Conservation (phyloP, 345 rosid genomes). For the Erodium maritimum region DNA sequence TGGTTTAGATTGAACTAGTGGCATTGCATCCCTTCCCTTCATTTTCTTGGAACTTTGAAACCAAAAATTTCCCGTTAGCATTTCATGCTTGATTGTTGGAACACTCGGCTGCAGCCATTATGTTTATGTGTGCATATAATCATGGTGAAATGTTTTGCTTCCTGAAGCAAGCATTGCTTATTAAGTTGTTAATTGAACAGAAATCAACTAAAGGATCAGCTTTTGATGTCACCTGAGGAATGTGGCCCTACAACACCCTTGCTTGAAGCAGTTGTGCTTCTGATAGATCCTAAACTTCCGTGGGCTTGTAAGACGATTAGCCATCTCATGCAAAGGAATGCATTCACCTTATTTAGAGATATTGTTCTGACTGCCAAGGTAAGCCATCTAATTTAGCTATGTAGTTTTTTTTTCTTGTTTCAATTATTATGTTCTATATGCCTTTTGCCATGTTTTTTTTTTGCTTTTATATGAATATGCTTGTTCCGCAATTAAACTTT, state of each 20-base stretch:
- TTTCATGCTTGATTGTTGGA: not conserved
- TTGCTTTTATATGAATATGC: conserved; percentile 1
- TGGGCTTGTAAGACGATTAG: conserved; percentile 74
- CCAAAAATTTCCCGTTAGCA: not conserved
- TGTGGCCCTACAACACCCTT: conserved; percentile 38
- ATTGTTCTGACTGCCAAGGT: conserved; percentile 58
- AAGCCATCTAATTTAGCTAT: conserved; percentile 11
- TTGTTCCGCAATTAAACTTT: not conserved
- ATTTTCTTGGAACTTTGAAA: not conserved
- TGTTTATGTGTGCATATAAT: no score
- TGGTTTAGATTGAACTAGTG: not conserved
- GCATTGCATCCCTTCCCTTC: not conserved
- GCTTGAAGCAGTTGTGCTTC: conserved; percentile 50
- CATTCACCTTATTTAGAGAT: conserved; percentile 49
- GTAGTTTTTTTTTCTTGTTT: conserved; percentile 9
- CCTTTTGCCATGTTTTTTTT: not conserved
- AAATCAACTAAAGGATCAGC: conserved; percentile 46
- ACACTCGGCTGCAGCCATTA: not conserved
- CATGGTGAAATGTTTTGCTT: not conserved
- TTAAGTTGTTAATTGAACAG: conserved; percentile 30
- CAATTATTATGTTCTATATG: not conserved
- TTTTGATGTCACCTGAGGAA: conserved; percentile 32
- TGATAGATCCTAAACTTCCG: conserved; percentile 75
- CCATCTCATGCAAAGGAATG: conserved; percentile 47
- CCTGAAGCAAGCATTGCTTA: conserved; percentile 10